A percentile compares a stretch with the other conserved stretches of the same genome.
Evolutionary conservation across 768 basidiomycete genomes (phyloP).

Genomic region (Lactarius psammicola): DNA sequence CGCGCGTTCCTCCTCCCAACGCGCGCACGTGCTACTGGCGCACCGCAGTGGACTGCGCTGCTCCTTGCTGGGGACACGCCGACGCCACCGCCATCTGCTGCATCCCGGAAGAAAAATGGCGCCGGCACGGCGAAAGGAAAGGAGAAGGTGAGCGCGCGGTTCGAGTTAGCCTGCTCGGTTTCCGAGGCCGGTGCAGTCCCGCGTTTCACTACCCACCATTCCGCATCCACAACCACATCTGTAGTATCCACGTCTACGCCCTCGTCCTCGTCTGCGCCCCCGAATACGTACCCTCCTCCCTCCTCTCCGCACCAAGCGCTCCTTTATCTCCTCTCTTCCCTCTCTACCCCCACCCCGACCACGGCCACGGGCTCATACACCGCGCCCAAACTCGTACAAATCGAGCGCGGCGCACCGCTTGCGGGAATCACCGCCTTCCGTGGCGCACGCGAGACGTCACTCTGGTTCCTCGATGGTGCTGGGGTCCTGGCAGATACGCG

Average conservation of each 20-base stretch:
- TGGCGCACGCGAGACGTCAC: constrained; percentile 64
- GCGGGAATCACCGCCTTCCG: constrained; percentile 70
- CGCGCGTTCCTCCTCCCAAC: constrained; percentile 75
- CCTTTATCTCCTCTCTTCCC: constrained; percentile 12
- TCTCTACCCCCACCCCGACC: background rate
- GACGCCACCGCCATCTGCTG: constrained; percentile 10
- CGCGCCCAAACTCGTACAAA: background rate
- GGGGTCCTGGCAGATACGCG: constrained; percentile 76
- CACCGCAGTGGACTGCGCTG: constrained; percentile 70
- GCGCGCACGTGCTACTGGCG: constrained; percentile 55
- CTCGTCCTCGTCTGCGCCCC: constrained; percentile 39
- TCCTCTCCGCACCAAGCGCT: constrained; percentile 11
- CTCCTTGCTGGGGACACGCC: constrained; percentile 57
- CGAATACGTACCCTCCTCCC: no score
- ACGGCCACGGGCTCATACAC: background rate
- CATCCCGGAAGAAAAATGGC: constrained; percentile 35
- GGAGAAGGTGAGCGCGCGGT: constrained; percentile 19
- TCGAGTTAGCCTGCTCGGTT: constrained; percentile 28
- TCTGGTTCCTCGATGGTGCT: constrained; percentile 60
- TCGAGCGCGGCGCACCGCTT: constrained; percentile 37
- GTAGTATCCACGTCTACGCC: constrained; percentile 40
- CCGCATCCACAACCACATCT: no score
- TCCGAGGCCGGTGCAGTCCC: constrained; percentile 27
- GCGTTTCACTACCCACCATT: constrained; percentile 46
- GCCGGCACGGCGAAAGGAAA: constrained; percentile 28